Evolutionary conservation across 352 stramenopile genomes (phyloP).

Genomic region (Globisporangium lucens): DNA sequence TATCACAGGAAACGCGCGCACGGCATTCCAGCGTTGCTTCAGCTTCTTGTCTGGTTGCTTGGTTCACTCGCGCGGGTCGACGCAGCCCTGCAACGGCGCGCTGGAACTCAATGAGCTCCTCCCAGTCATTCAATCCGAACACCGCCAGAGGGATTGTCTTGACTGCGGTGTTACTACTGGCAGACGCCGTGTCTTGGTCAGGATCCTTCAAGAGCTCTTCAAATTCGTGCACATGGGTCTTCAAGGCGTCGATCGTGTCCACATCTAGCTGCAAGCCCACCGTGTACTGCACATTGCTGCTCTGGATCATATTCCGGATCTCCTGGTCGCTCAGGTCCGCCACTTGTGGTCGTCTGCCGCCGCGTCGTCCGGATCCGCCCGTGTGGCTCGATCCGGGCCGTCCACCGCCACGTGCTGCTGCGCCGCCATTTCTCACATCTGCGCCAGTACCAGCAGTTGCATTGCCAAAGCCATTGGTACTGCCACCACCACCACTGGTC

Average conservation of each 20-base stretch:
- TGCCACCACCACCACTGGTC: neutral
- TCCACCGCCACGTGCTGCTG: neutral
- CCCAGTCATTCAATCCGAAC: constrained; percentile 45
- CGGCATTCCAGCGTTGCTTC: constrained; percentile 23
- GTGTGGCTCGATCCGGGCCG: neutral
- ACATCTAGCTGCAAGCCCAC: constrained; percentile 14
- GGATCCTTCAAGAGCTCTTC: neutral
- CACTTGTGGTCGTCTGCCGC: constrained; percentile 3
- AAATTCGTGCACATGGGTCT: constrained; percentile 1
- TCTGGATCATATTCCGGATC: constrained; percentile 16
- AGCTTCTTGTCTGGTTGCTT: neutral
- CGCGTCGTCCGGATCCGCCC: neutral
- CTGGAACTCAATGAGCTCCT: constrained; percentile 46
- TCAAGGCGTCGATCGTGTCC: neutral
- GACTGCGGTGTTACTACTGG: neutral
- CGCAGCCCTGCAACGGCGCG: constrained; percentile 31
- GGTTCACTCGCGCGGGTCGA: constrained; percentile 14
- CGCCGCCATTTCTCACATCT: neutral
- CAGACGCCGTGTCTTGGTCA: neutral
- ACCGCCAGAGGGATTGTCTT: constrained; percentile 38
- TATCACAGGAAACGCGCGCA: constrained; percentile 22
- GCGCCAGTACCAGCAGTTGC: neutral
- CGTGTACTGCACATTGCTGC: constrained; percentile 8
- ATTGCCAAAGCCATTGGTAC: neutral
- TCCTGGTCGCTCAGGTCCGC: constrained; percentile 13